Base-by-base conservation (phyloP, 495 filamentous ascomycete species). In the Mytilinidion resinicola region DNA sequence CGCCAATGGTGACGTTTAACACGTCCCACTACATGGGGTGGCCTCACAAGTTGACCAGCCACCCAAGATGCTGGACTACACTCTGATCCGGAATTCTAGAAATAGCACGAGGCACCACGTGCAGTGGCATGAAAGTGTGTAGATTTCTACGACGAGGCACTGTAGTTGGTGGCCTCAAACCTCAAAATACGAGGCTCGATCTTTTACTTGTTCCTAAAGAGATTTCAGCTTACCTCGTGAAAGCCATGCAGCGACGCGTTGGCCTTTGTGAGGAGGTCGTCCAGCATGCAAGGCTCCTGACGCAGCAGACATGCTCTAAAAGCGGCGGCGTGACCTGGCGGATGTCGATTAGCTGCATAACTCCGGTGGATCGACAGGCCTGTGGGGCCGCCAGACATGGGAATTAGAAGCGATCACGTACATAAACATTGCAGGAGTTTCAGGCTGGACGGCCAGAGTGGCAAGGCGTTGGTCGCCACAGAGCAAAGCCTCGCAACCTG, bases 381-480 rank as follows among this genome's bases (percentile, higher is more conserved):
- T n/a, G n/a, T n/a, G n/a, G n/a, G n/a, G n/a, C n/a, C n/a, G 21
- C 41, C 51, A 19, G 42, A 39, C n/a, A 4, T 12, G 49, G 56
- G 41, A 49, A 34, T 34, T 17, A 36, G 46, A 46, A 51, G 57
- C 42, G 62, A 52, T 48, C 21, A 38, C 65, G 14, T 62, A 72
- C 69, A 59, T 1, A 73, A 55, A 35, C 41, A 48, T n/a, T 62
- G 55, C 34, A 73, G 50, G 42, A 72, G 60, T 17, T 61, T 35
- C 55, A 73, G 44, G 21, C 67, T 58, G 60, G 69, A 66, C 1
- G 66, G 56, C 68, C 68, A 68, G n/a, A 62, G 63, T 9, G 54
- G 44, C 42, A 72, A 52, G 11, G 62, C 68, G 1, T 64, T 63
- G 10, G 63, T 35, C n/a, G 69, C 46, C n/a, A 64, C 48, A 12